Evolutionary conservation across 202 grass and related monocot genomes (phyloP).

Genomic region (Setaria viridis): DNA sequence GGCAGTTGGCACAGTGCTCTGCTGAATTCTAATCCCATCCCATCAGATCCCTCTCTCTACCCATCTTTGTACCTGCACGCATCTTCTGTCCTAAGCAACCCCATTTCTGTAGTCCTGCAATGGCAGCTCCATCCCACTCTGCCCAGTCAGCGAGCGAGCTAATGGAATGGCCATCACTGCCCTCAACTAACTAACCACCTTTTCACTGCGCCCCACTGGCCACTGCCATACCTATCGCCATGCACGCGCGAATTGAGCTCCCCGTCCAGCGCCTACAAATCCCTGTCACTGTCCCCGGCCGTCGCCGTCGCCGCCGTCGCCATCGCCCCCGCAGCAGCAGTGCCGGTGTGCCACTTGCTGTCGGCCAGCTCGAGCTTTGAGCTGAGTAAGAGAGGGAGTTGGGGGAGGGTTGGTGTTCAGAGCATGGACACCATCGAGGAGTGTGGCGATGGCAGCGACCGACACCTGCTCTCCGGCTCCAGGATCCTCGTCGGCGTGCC

Average conservation of each 20-base stretch:
- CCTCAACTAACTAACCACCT: constrained; percentile 53
- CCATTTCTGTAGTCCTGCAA: constrained; percentile 43
- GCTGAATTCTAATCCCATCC: not conserved
- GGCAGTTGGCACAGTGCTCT: constrained; percentile 28
- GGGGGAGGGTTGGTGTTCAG: not conserved
- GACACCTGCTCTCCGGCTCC: constrained; percentile 26
- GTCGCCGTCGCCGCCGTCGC: constrained; percentile 37
- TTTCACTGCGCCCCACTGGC: constrained; percentile 39
- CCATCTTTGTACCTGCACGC: constrained; percentile 55
- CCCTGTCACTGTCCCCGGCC: constrained; percentile 45
- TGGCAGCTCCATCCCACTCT: constrained; percentile 30
- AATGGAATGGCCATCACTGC: constrained; percentile 63
- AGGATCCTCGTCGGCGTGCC: constrained; percentile 86
- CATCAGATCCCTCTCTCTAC: constrained; percentile 22
- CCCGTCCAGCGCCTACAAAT: constrained; percentile 48
- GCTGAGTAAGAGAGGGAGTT: not conserved
- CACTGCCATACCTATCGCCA: constrained; percentile 45
- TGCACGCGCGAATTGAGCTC: constrained; percentile 36
- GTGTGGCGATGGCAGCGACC: constrained; percentile 29
- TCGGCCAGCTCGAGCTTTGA: constrained; percentile 3
- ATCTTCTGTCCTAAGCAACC: constrained; percentile 80
- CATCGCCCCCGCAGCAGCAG: not conserved
- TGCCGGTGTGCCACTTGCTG: constrained; percentile 25
- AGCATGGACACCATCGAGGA: constrained; percentile 84
- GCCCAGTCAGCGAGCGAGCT: constrained; percentile 12